These are phyloP conservation scores for Hyphopichia pseudoburtonii DNA, from an alignment of 1,139 yeast genomes.

Conservation along the genomic window DNA sequence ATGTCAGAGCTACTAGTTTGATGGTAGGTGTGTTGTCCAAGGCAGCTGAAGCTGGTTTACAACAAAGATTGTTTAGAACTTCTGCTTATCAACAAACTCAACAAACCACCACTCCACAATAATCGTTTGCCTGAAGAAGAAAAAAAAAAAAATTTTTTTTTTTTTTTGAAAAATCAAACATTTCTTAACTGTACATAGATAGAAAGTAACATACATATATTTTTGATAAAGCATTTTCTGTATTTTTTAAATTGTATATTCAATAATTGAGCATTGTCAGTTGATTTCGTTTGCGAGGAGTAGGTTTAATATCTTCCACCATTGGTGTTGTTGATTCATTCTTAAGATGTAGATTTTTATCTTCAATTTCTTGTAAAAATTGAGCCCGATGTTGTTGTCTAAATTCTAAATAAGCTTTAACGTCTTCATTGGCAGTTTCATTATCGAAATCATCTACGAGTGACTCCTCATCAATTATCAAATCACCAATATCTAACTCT, in stretches of 20 bases:
- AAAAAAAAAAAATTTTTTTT: no score
- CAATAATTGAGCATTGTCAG: not conserved
- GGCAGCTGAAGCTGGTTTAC: slow-evolving; percentile 80
- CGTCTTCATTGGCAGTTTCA: slow-evolving; percentile 11
- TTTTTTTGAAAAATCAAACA: no score
- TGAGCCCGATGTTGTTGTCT: slow-evolving; percentile 20
- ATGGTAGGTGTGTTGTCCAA: slow-evolving; percentile 79
- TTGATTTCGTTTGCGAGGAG: no score
- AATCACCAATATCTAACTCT: slow-evolving; percentile 8
- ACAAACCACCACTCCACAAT: no score
- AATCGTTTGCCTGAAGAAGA: no score
- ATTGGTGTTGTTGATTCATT: not conserved
- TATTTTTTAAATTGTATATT: not conserved
- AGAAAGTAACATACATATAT: not conserved
- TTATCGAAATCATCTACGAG: slow-evolving; percentile 12
- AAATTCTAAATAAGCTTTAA: slow-evolving; percentile 16
- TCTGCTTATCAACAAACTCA: not conserved
- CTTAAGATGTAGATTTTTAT: slow-evolving; percentile 16
- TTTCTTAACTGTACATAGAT: no score
- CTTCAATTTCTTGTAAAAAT: slow-evolving; percentile 24
- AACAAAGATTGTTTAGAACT: slow-evolving; percentile 50
- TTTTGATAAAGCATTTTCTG: not conserved
- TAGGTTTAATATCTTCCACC: not conserved
- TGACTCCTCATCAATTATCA: slow-evolving; percentile 20
- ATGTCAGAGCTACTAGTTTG: slow-evolving; percentile 76